Evolutionary conservation across 768 basidiomycete genomes (phyloP), one percentile per base, ranked within the genome.

Genomic region (Trametes maxima): DNA sequence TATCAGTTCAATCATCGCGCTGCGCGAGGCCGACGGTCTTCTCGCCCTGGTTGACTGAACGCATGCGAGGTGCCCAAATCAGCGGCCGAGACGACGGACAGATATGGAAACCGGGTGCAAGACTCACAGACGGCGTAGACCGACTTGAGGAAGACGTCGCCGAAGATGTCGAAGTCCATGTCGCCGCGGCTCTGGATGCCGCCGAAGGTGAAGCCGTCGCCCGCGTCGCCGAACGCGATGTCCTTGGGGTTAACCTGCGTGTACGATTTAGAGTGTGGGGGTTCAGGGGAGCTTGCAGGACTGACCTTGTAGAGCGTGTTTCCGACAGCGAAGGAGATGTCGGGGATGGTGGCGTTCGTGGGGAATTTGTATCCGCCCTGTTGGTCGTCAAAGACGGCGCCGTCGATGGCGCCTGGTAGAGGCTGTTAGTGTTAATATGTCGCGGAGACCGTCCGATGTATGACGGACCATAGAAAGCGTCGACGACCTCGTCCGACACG

Each of bases 341-440:
- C 67, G 5, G 75, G 75, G 39, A 76, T 57, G 39, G 57, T 59
- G n/a, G 74, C 70, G 45, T 70, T 52, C 11, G 68, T 44, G 25
- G 77, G 76, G 63, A 71, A 75, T 54, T 75, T 71, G 71, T 73
- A 78, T 33, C 77, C 77, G 62, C 77, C 77, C 44, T 73, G 72
- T 49, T 67, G 44, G 55, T 73, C 65, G 69, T 73, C 73, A 59
- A 71, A 72, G 44, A 57, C 68, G 12, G 77, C 74, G 45, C 77
- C 77, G 14, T 72, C 58, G 64, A 78, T 76, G 14, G 65, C 54
- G 47, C 63, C 70, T 69, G 70, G 67, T 8, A 8, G 8, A 3
- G 28, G 28, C 8, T 64, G 65, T 66, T 59, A 52, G 69, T 19
- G 69, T 24, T 51, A 21, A 40, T 40, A 16, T 5, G n/a, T 5